phyloP scores from a whole-genome alignment of 1,139 yeast species.

The Hyphopichia khmerensis region DNA sequence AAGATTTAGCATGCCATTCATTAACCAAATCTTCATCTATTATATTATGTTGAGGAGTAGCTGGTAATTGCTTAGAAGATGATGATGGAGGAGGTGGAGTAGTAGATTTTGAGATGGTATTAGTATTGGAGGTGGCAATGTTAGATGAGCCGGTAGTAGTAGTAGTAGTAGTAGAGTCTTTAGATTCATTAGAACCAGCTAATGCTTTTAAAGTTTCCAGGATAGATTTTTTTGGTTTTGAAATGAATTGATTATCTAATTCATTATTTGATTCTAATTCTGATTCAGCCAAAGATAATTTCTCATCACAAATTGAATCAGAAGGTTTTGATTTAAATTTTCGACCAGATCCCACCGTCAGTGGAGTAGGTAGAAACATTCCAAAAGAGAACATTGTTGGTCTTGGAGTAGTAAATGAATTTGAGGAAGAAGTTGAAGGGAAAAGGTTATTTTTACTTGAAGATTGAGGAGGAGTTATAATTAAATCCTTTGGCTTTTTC shows the following conservation, averaged over 20 bases:
- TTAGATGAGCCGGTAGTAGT: too few relatives aligned
- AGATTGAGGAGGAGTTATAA: not conserved
- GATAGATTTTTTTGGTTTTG: constrained; percentile 1
- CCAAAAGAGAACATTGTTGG: constrained; percentile 19
- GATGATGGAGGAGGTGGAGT: not conserved
- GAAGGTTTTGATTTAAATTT: constrained; percentile 6
- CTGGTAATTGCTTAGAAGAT: not conserved
- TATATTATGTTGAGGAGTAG: constrained; percentile 11
- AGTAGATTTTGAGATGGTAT: too few relatives aligned
- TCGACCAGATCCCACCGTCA: constrained; percentile 43
- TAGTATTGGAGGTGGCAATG: too few relatives aligned
- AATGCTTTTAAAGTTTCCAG: constrained; percentile 1
- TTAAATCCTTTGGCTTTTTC: constrained; percentile 2
- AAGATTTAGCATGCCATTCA: constrained; percentile 5
- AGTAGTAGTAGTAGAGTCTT: not conserved
- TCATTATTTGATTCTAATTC: not conserved
- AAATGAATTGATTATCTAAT: not conserved
- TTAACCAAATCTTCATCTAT: constrained; percentile 11
- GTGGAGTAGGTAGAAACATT: constrained; percentile 39
- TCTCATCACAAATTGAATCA: not conserved
- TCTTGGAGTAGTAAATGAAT: not conserved
- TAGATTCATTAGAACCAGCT: constrained; percentile 2
- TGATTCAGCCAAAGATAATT: not conserved
- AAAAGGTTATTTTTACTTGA: not conserved
- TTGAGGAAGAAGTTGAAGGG: not conserved